Percentiles rank a stretch among this genome's conserved stretches.
Evolutionary conservation across 768 basidiomycete genomes (phyloP).

Genomic region (Suillus clintonianus): DNA sequence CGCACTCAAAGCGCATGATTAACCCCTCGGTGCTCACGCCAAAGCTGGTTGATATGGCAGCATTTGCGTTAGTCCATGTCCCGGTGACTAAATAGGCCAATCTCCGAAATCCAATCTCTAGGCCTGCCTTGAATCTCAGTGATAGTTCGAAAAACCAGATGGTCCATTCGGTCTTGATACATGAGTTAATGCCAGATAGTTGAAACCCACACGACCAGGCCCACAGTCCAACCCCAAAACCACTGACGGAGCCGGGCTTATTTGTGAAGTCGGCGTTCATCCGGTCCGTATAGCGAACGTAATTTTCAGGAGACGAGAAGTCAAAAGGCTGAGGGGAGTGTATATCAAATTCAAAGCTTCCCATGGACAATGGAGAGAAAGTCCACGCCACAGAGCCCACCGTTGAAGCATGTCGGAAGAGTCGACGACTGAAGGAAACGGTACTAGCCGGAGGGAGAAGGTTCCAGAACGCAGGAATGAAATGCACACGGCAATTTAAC

Average conservation of each 20-base stretch:
- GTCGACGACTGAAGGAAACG: slow-evolving; percentile 48
- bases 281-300: slow-evolving; percentile 21
- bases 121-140: slow-evolving; percentile 47
- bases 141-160: slow-evolving; percentile 58
- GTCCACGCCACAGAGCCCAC: slow-evolving; percentile 44
- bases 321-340: slow-evolving; percentile 45
- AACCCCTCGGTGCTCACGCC: slow-evolving; percentile 50
- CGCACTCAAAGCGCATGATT: slow-evolving; percentile 56
- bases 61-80: slow-evolving; percentile 49
- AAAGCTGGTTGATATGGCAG: slow-evolving; percentile 46
- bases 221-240: slow-evolving; percentile 47
- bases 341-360: slow-evolving; percentile 42
- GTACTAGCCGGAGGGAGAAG: slow-evolving; percentile 41
- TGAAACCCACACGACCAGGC: slow-evolving; percentile 51
- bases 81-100: slow-evolving; percentile 44
- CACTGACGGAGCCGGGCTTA: slow-evolving; percentile 50
- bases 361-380: slow-evolving; percentile 21
- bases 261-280: slow-evolving; percentile 23
- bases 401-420: slow-evolving; percentile 50
- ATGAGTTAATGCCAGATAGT: slow-evolving; percentile 49
- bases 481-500: slow-evolving; percentile 38
- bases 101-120: slow-evolving; percentile 52
- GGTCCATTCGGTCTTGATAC: slow-evolving; percentile 52
- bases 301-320: slow-evolving; percentile 26
- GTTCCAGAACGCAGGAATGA: slow-evolving; percentile 35